These are phyloP conservation scores for Penicillium roqueforti DNA, from an alignment of 495 filamentous ascomycete genomes.

Conservation along the genomic window DNA sequence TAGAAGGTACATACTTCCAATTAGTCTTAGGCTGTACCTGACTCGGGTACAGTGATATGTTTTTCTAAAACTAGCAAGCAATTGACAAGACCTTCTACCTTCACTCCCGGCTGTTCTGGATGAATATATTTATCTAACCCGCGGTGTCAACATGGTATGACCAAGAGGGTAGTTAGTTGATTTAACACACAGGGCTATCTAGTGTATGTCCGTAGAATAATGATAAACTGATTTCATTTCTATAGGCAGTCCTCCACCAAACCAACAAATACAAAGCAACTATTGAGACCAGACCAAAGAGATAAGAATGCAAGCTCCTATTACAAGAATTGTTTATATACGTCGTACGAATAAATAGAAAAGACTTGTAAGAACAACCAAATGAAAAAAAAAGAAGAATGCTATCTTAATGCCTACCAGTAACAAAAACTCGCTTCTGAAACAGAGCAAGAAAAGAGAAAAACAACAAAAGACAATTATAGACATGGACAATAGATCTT, in stretches of 20 bases:
- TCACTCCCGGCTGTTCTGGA: no score
- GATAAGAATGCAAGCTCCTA: constrained; percentile 1
- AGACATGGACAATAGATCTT: constrained; percentile 30
- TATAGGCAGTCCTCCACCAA: no score
- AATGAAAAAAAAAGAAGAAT: constrained; percentile 20
- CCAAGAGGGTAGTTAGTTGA: not conserved
- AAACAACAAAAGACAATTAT: constrained; percentile 23
- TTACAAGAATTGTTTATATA: constrained; percentile 11
- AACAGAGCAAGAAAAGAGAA: constrained; percentile 27
- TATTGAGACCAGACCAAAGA: not conserved
- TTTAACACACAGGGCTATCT: not conserved
- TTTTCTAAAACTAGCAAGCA: not conserved
- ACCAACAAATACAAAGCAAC: not conserved
- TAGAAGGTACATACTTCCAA: no score
- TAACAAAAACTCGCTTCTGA: constrained; percentile 27
- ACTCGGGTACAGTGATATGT: not conserved
- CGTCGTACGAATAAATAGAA: constrained; percentile 4
- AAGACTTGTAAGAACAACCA: not conserved
- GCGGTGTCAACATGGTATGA: not conserved
- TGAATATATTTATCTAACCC: not conserved
- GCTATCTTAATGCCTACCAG: constrained; percentile 35
- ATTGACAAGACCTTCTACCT: not conserved
- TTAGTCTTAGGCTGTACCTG: no score
- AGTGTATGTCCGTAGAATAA: not conserved
- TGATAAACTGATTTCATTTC: not conserved